Conservation (phyloP, 305 asterid genomes). For the Withania somnifera region DNA sequence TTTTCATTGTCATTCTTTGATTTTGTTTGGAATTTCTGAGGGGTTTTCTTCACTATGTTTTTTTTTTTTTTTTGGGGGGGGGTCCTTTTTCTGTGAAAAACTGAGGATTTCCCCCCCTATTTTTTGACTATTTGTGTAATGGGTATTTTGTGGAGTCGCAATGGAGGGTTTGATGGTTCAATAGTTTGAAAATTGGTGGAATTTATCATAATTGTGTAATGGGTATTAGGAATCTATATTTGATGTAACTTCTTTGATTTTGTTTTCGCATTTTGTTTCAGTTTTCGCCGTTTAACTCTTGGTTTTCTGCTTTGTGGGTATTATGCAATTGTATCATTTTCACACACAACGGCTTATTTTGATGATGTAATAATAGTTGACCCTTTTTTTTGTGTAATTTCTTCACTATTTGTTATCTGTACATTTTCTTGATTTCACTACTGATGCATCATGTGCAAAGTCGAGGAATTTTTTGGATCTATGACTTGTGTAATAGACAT, state of each 20-base stretch:
- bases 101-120: neutral
- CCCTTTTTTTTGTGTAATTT: neutral
- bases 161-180: neutral
- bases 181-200: neutral
- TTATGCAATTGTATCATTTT: neutral
- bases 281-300: neutral
- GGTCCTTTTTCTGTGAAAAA: neutral
- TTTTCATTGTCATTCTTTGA: neutral
- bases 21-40: neutral
- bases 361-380: neutral
- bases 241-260: neutral
- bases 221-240: neutral
- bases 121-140: neutral
- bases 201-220: neutral
- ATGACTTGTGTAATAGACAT: neutral
- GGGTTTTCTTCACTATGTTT: neutral
- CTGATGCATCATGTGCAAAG: neutral
- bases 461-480: neutral
- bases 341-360: neutral
- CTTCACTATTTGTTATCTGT: neutral
- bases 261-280: neutral
- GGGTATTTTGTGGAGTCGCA: neutral
- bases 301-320: neutral
- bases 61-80: too few species aligned
- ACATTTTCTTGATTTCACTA: neutral